A percentile compares a stretch with the other conserved stretches of the same genome.
Conservation (phyloP, 2,329 filamentous ascomycete species). For the Geosmithia putterillii region DNA sequence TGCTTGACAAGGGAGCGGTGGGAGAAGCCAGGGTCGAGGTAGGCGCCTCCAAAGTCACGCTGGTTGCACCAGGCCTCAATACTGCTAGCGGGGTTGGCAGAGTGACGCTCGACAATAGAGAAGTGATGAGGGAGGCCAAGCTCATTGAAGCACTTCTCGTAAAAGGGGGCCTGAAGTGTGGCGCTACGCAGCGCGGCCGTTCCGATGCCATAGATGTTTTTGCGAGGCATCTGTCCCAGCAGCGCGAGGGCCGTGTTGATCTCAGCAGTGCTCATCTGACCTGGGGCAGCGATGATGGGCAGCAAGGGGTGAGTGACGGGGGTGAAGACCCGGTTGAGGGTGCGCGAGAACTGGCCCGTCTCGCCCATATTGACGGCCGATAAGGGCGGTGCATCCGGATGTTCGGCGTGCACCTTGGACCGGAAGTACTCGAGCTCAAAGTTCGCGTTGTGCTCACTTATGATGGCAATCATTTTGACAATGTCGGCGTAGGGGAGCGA, state of each 20-base stretch:
- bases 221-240: conserved; percentile 69
- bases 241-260: conserved; percentile 71
- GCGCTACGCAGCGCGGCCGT: conserved; percentile 49
- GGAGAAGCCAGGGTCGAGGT: conserved; percentile 61
- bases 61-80: conserved; percentile 64
- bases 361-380: conserved; percentile 83
- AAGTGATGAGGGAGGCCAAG: conserved; percentile 79
- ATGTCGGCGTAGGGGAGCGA: conserved; percentile 70
- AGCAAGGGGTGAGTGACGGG: conserved; percentile 78
- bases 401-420: conserved; percentile 58
- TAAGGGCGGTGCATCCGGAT: conserved; percentile 57
- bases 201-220: conserved; percentile 70
- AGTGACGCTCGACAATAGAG: conserved; percentile 58
- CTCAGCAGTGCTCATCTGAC: conserved; percentile 74
- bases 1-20: conserved; percentile 46
- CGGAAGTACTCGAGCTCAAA: conserved; percentile 87
- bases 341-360: conserved; percentile 72
- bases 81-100: conserved; percentile 48
- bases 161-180: conserved; percentile 70
- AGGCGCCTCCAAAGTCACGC: conserved; percentile 69
- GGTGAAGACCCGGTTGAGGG: conserved; percentile 75
- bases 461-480: conserved; percentile 82
- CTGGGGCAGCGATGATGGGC: conserved; percentile 73
- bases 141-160: conserved; percentile 73
- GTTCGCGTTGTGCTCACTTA: conserved; percentile 72